phyloP scores from a whole-genome alignment of 1,139 yeast genomes.

The Suhomyces guaymorum region DNA sequence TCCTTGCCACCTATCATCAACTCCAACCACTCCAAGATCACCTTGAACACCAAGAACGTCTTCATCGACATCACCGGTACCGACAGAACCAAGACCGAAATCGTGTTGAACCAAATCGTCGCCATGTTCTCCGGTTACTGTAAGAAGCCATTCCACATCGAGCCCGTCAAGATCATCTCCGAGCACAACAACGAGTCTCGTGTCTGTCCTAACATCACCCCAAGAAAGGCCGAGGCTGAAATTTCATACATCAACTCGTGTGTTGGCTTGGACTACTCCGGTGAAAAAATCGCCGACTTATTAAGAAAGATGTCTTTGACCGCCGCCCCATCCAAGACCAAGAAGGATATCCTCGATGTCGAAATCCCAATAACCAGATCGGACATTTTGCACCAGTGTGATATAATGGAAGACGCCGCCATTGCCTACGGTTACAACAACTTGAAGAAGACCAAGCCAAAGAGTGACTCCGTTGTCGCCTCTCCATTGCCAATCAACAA shows the following conservation, averaged over 20 bases:
- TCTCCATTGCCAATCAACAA: conserved; percentile 89
- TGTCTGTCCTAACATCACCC: conserved; percentile 68
- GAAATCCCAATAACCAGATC: conserved; percentile 90
- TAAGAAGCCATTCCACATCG: conserved; percentile 73
- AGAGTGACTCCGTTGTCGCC: conserved; percentile 78
- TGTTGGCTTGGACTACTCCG: conserved; percentile 73
- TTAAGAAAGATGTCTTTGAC: conserved; percentile 79
- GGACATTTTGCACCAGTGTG: conserved; percentile 95
- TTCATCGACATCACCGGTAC: conserved; percentile 95
- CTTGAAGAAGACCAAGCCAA: conserved; percentile 77
- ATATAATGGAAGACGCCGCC: conserved; percentile 98
- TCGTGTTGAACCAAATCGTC: conserved; percentile 86
- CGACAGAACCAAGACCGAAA: conserved; percentile 88
- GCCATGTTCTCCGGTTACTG: conserved; percentile 95
- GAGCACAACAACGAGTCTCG: conserved; percentile 81
- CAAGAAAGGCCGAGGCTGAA: conserved; percentile 74
- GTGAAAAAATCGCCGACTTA: conserved; percentile 66
- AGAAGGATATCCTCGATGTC: conserved; percentile 62
- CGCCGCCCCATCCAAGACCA: conserved; percentile 55
- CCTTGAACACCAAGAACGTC: conserved; percentile 80
- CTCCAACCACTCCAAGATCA: conserved; percentile 86
- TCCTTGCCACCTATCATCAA: conserved; percentile 97
- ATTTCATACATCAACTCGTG: conserved; percentile 87
- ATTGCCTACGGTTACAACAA: conserved; percentile 95
- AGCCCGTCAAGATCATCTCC: conserved; percentile 84